These are phyloP conservation scores for Russula compacta DNA, from an alignment of 768 basidiomycete genomes.

Conservation along the genomic window DNA sequence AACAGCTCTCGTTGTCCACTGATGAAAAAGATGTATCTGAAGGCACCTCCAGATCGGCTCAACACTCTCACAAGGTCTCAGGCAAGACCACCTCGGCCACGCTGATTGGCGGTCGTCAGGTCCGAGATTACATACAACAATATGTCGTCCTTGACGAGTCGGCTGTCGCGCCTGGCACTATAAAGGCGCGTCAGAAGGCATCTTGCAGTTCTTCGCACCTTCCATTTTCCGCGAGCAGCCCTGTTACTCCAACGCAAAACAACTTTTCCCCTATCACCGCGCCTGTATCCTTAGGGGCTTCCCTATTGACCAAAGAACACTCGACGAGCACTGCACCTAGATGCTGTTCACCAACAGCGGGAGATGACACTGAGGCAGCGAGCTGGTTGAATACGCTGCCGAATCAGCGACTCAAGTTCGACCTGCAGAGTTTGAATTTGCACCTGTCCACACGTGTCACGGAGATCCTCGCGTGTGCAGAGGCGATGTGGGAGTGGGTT, in stretches of 20 bases:
- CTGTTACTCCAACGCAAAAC: neutral
- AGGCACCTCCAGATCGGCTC: neutral
- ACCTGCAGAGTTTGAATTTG: conserved; percentile 49
- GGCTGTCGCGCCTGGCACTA: conserved; percentile 32
- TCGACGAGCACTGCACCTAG: neutral
- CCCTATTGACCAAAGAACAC: neutral
- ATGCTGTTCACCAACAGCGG: neutral
- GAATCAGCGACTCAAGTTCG: conserved; percentile 44
- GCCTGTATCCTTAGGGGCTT: neutral
- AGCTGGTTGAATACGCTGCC: conserved; percentile 35
- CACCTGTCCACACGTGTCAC: conserved; percentile 52
- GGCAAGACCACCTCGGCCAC: neutral
- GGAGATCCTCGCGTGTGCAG: conserved; percentile 62
- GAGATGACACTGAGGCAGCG: neutral
- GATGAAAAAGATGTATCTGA: neutral
- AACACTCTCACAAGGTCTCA: neutral
- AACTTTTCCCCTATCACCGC: neutral
- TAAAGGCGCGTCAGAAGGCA: conserved; percentile 20
- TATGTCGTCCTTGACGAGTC: conserved; percentile 39
- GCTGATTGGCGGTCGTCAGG: conserved; percentile 5
- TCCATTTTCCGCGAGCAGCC: neutral
- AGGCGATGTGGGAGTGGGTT: conserved; percentile 78
- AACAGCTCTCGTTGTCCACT: neutral
- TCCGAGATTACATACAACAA: conserved; percentile 27
- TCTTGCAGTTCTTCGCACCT: neutral